Evolutionary conservation across 208 protist genomes (phyloP).

Genomic region (Leishmania amazonensis): DNA sequence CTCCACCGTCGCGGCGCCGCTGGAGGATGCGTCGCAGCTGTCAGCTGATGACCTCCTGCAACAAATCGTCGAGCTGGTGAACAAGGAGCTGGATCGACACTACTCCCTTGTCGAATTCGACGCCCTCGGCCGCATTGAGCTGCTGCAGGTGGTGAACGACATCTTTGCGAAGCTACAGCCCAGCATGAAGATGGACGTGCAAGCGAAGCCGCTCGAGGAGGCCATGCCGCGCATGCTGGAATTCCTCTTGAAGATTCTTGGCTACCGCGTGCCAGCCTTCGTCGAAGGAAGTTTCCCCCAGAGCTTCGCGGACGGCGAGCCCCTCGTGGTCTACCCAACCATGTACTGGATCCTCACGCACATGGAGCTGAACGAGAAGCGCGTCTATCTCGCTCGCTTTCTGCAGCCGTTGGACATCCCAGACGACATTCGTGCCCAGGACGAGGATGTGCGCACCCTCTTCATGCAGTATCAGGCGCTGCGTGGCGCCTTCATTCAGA

Average conservation of each 20-base stretch:
- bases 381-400: slow-evolving; percentile 90
- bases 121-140: slow-evolving; percentile 46
- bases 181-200: slow-evolving; percentile 65
- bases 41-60: slow-evolving; percentile 70
- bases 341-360: slow-evolving; percentile 91
- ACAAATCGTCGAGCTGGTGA: slow-evolving; percentile 83
- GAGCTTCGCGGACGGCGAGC: slow-evolving; percentile 77
- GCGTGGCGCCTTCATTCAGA: slow-evolving; percentile 78
- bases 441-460: slow-evolving; percentile 87
- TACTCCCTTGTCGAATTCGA: slow-evolving; percentile 93
- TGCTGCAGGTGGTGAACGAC: slow-evolving; percentile 88
- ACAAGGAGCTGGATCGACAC: slow-evolving; percentile 60
- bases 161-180: slow-evolving; percentile 81
- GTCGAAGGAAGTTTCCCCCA: slow-evolving; percentile 70
- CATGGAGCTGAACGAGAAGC: slow-evolving; percentile 88
- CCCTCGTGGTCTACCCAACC: slow-evolving; percentile 86
- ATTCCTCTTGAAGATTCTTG: slow-evolving; percentile 83
- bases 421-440: slow-evolving; percentile 82
- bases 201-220: slow-evolving; percentile 43
- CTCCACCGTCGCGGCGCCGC: slow-evolving; percentile 6
- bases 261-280: slow-evolving; percentile 79
- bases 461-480: slow-evolving; percentile 88
- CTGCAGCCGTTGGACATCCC: slow-evolving; percentile 86
- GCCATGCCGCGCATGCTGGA: slow-evolving; percentile 68
- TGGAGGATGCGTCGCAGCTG: slow-evolving; percentile 38